Percentiles rank a stretch among this genome's conserved stretches.
Conservation (phyloP, 2,329 filamentous ascomycete genomes). For the Canariomyces notabilis region DNA sequence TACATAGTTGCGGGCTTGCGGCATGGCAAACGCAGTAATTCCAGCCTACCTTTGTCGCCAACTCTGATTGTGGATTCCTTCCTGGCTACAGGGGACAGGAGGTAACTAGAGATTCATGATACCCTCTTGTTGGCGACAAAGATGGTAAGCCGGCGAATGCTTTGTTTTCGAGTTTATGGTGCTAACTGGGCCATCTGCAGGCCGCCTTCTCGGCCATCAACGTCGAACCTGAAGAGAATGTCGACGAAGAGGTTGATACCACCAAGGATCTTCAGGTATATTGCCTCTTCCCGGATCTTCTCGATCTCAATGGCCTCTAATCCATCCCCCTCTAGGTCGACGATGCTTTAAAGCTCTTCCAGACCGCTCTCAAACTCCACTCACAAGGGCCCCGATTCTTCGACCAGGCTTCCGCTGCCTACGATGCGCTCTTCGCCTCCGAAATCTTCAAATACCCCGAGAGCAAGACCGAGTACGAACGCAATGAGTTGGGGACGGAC, state of each 20-base stretch:
- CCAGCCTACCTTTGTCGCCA: too few relatives aligned
- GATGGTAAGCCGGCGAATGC: neutral
- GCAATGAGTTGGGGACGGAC: slow-evolving; percentile 55
- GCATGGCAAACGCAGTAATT: too few relatives aligned
- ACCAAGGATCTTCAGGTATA: slow-evolving; percentile 82
- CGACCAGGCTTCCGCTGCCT: slow-evolving; percentile 72
- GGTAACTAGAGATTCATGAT: neutral
- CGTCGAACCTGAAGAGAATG: slow-evolving; percentile 84
- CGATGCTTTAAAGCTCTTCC: slow-evolving; percentile 91
- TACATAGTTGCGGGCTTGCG: too few relatives aligned
- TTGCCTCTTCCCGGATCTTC: neutral
- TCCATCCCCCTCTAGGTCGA: slow-evolving; percentile 60
- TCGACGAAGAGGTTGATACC: slow-evolving; percentile 88
- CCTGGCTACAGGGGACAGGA: too few relatives aligned
- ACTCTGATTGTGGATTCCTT: too few relatives aligned
- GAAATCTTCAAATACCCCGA: slow-evolving; percentile 94
- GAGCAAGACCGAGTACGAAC: slow-evolving; percentile 76
- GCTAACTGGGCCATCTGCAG: slow-evolving; percentile 30
- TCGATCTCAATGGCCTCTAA: neutral
- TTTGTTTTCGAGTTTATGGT: neutral
- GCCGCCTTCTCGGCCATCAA: slow-evolving; percentile 82
- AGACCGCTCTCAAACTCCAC: slow-evolving; percentile 84
- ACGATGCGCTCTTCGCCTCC: slow-evolving; percentile 78
- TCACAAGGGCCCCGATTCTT: slow-evolving; percentile 77
- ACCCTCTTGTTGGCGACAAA: neutral